Evolutionary conservation across 306 rosid genomes (phyloP), one percentile per base, ranked within the genome.

Genomic region (Nissolia schottii): DNA sequence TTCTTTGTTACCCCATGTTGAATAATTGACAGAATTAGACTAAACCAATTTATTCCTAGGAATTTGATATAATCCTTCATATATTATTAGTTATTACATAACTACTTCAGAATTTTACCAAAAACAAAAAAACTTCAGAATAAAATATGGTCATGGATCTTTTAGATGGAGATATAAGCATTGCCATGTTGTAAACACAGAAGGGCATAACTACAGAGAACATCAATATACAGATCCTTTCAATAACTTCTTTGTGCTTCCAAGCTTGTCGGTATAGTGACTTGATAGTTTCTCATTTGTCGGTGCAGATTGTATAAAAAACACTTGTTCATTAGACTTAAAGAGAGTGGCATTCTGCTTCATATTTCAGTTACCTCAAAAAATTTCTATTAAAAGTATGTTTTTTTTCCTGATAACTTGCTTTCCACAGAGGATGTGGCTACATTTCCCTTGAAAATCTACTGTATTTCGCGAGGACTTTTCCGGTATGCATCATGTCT

Each of bases 391-490:
- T 78, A 25, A 76, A 64, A 56, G 32, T 50, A 68, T 71, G n/a
- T 76, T 64, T 79, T 38, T 74, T 64, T 79, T 40, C 74, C 89
- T 89, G 74, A 83, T 80, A 60, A 67, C 53, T 77, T 86, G 82
- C 78, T 87, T 75, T 82, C 72, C 83, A 50, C 78, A 94, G 99
- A 93, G 95, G 99, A 62, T 89, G 99, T 53, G 97, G 97, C 71
- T 75, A 75, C 69, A 86, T 91, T 80, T 87, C 96, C 64, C 99
- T 94, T 2, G 99, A 94, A 85, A 94, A 94, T 78, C 77, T 94
- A 82, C 89, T 91, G 74, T 94, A 67, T 80, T 89, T 76, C 4
- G 86, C 96, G n/a, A 84, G 89, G 84, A 88, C 86, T 55, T 89
- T 79, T 73, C 99, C 96, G 85, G 96, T 94, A 91, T 64, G 90